Percentiles rank a stretch among this genome's conserved stretches.
phyloP scores from a whole-genome alignment of 2,329 filamentous ascomycete genomes.

The Phialocephala sp. region DNA sequence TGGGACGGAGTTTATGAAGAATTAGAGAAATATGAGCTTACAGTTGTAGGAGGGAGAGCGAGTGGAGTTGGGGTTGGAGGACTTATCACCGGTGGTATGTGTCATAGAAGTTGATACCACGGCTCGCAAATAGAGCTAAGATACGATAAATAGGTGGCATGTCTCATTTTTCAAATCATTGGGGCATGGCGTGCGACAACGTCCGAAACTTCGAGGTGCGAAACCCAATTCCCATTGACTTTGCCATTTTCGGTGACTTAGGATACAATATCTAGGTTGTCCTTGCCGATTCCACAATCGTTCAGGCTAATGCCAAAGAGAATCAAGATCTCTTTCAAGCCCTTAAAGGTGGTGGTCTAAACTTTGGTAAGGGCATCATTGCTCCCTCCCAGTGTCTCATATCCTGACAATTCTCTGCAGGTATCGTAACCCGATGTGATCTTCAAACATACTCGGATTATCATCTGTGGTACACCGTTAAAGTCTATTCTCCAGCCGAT shows the following conservation, averaged over 20 bases:
- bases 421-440: conserved; percentile 48
- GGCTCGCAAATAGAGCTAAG: neutral
- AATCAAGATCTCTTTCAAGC: conserved; percentile 42
- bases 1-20: conserved; percentile 47
- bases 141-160: conserved; percentile 19
- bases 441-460: conserved; percentile 45
- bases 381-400: neutral
- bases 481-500: conserved; percentile 13
- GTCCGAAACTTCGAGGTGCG: conserved; percentile 26
- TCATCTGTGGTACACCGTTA: conserved; percentile 23
- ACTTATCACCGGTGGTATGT: conserved; percentile 29
- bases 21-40: conserved; percentile 41
- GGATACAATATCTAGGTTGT: conserved; percentile 34
- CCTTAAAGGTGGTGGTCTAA: conserved; percentile 45
- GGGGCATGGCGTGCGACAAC: conserved; percentile 27
- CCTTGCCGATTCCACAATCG: conserved; percentile 38
- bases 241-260: no score
- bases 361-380: neutral
- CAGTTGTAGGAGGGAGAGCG: conserved; percentile 46
- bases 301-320: conserved; percentile 32
- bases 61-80: conserved; percentile 30
- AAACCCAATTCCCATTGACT: neutral
- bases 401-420: conserved; percentile 2
- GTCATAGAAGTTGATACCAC: neutral
- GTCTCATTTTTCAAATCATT: conserved; percentile 30